Conservation (phyloP, 2,329 filamentous ascomycete genomes). For the Stylonectria norvegica region DNA sequence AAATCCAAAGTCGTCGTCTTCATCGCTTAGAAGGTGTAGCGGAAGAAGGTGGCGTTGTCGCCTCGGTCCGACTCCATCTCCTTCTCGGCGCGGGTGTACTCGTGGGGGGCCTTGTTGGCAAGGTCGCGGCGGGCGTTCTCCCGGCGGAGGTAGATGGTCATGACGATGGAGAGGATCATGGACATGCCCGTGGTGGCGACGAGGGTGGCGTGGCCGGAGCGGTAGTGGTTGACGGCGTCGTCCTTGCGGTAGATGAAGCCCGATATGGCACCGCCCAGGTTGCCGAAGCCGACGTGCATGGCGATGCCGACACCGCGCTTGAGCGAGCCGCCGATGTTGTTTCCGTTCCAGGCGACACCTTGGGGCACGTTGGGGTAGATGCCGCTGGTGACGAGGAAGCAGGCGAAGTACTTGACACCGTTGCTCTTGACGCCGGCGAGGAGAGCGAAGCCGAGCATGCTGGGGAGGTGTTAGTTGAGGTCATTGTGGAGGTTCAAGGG, state of each 20-base stretch:
- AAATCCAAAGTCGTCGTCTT: too few species aligned
- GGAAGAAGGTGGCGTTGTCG: slow-evolving; percentile 55
- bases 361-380: slow-evolving; percentile 54
- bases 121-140: slow-evolving; percentile 55
- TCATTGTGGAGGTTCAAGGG: not conserved
- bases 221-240: slow-evolving; percentile 53
- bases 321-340: slow-evolving; percentile 53
- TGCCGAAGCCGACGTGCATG: slow-evolving; percentile 50
- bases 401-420: slow-evolving; percentile 46
- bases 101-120: slow-evolving; percentile 43
- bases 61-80: slow-evolving; percentile 50
- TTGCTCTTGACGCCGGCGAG: slow-evolving; percentile 33
- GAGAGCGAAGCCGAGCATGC: slow-evolving; percentile 34
- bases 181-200: slow-evolving; percentile 54
- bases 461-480: slow-evolving; percentile 17
- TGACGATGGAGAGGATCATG: slow-evolving; percentile 47
- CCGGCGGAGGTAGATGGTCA: slow-evolving; percentile 54
- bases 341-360: slow-evolving; percentile 57
- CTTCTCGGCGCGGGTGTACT: slow-evolving; percentile 54
- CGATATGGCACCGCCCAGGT: slow-evolving; percentile 34
- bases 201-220: slow-evolving; percentile 57
- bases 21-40: slow-evolving; percentile 46
- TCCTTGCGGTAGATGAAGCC: slow-evolving; percentile 34
- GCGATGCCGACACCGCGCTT: slow-evolving; percentile 55
- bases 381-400: slow-evolving; percentile 39